phyloP scores from a whole-genome alignment of 179 eudicot genomes.

The Beta corolliflora region DNA sequence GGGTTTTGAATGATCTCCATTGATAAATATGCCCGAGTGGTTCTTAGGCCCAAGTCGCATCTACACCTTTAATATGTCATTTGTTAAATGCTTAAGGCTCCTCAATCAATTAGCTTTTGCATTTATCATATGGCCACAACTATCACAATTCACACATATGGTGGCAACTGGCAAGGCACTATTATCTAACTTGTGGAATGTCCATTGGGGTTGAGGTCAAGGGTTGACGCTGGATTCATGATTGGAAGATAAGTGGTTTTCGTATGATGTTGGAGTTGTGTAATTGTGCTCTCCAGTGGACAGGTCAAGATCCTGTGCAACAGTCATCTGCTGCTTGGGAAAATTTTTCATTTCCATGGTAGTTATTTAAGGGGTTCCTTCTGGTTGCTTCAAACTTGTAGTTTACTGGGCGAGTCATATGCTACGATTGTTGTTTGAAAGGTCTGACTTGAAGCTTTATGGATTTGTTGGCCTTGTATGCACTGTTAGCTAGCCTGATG shows the following conservation, averaged over 20 bases:
- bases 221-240: neutral
- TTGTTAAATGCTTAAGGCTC: constrained; percentile 12
- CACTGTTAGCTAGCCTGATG: constrained; percentile 16
- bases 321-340: constrained; percentile 16
- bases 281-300: neutral
- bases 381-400: constrained; percentile 17
- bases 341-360: neutral
- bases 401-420: constrained; percentile 3
- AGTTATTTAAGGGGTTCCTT: neutral
- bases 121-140: constrained; percentile 5
- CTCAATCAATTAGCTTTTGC: constrained; percentile 18
- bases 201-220: constrained; percentile 14
- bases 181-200: neutral
- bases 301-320: constrained; percentile 9
- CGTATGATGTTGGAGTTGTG: constrained; percentile 3
- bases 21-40: constrained; percentile 7
- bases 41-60: constrained; percentile 25
- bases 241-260: constrained; percentile 5
- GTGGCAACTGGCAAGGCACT: constrained; percentile 1
- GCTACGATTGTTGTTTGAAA: neutral
- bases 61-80: neutral
- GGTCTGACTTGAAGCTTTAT: constrained; percentile 15
- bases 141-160: neutral
- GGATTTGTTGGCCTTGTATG: constrained; percentile 1
- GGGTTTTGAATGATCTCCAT: constrained; percentile 18